These are phyloP conservation scores for Cryptococcus maquisensis DNA, from an alignment of 1,284 basidiomycete genomes.

Conservation along the genomic window DNA sequence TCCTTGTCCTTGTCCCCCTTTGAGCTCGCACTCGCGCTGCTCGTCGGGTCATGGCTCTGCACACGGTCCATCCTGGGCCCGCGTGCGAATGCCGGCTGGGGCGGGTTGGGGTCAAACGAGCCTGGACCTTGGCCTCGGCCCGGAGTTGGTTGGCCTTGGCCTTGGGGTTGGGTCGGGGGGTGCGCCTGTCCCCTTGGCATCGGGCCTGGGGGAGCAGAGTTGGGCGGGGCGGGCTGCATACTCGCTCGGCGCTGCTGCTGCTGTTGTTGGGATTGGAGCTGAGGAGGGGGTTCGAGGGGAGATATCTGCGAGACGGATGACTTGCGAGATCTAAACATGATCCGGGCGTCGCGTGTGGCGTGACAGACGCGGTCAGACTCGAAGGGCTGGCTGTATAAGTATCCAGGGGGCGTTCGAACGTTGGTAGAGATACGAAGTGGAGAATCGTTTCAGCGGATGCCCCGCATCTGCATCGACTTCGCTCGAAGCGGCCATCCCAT, in stretches of 20 bases:
- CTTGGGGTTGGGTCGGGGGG: not conserved
- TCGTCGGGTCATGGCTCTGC: not conserved
- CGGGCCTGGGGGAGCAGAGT: not conserved
- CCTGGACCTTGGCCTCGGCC: too few species aligned
- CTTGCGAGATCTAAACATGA: not conserved
- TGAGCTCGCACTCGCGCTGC: not conserved
- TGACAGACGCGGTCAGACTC: not conserved
- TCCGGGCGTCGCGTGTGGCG: not conserved
- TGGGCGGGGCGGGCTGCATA: not conserved
- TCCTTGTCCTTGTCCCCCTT: constrained; percentile 8
- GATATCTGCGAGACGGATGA: not conserved
- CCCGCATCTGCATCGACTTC: too few species aligned
- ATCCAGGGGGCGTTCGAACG: too few species aligned
- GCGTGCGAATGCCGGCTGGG: not conserved
- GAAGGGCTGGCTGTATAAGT: too few species aligned
- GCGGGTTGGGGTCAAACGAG: not conserved
- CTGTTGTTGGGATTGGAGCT: not conserved
- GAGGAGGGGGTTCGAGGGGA: not conserved
- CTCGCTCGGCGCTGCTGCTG: not conserved
- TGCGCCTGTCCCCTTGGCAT: not conserved
- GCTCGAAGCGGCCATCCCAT: too few species aligned
- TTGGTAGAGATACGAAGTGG: too few species aligned
- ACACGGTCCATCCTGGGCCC: too few species aligned
- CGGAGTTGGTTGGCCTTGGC: not conserved
- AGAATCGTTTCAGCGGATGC: too few species aligned